phyloP scores from a whole-genome alignment of 208 protist species.

The Leishmania amazonensis region DNA sequence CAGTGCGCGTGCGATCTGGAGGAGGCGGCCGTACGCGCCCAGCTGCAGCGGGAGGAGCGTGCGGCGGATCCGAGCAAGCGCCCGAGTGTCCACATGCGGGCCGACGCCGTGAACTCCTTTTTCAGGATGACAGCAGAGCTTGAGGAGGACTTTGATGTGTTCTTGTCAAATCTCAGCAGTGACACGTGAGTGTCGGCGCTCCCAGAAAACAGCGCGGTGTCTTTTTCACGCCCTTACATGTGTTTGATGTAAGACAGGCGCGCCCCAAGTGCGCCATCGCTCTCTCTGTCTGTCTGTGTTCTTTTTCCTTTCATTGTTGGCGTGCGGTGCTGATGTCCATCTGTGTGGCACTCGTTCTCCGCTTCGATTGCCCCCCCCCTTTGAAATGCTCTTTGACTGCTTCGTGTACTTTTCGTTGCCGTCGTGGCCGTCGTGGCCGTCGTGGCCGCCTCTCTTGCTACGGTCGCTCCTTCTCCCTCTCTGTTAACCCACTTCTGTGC shows the following conservation, averaged over 20 bases:
- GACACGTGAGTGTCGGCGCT: not conserved
- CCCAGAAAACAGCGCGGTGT: not conserved
- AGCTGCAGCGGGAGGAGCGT: slow-evolving; percentile 2
- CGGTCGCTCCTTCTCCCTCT: not conserved
- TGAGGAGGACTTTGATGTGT: slow-evolving; percentile 26
- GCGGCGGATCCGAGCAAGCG: slow-evolving; percentile 2
- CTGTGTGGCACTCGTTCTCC: not conserved
- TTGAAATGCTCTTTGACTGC: not conserved
- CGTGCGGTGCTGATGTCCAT: no score
- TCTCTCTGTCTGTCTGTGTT: not conserved
- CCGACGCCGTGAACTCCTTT: slow-evolving; percentile 6
- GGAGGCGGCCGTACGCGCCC: not conserved
- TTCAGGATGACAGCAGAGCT: slow-evolving; percentile 6
- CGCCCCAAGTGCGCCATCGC: not conserved
- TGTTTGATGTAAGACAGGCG: not conserved
- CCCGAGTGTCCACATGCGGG: slow-evolving; percentile 7
- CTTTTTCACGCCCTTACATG: not conserved
- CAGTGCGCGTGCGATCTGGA: not conserved
- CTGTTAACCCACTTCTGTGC: not conserved
- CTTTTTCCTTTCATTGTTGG: no score
- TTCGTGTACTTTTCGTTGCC: no score
- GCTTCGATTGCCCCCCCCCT: not conserved
- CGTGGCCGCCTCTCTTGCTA: no score
- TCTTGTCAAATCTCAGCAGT: slow-evolving; percentile 5
- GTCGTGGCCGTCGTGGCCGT: no score